Conservation (phyloP, 2,329 filamentous ascomycete species). For the Verticillium alfalfae region DNA sequence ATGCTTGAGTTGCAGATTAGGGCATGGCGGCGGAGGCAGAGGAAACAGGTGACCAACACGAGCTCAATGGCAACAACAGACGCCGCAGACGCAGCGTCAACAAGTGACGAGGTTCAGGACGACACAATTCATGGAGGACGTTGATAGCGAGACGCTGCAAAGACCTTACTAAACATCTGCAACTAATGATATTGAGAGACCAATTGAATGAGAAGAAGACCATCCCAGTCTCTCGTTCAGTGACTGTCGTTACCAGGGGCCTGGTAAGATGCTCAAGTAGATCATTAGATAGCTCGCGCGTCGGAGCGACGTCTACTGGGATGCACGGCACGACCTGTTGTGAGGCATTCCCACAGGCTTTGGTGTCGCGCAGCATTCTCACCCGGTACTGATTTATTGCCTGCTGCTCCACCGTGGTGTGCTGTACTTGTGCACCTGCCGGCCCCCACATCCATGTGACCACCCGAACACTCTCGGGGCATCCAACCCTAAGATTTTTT, state of each 20-base stretch:
- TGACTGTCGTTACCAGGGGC: neutral
- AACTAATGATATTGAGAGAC: too few species aligned
- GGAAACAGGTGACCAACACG: neutral
- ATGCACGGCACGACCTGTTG: too few species aligned
- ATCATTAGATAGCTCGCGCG: neutral
- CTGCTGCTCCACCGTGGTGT: neutral
- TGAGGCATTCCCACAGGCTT: neutral
- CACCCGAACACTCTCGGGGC: neutral
- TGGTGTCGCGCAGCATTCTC: neutral
- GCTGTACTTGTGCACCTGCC: neutral
- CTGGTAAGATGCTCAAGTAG: neutral
- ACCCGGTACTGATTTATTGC: neutral
- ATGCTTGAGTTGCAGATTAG: slow-evolving; percentile 29
- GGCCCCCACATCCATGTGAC: neutral
- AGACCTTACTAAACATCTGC: too few species aligned
- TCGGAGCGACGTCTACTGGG: neutral
- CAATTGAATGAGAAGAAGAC: too few species aligned
- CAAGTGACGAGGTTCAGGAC: neutral
- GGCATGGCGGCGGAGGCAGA: slow-evolving; percentile 21
- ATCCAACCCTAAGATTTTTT: neutral
- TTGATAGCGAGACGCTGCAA: neutral
- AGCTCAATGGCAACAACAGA: neutral
- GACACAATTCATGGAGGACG: neutral
- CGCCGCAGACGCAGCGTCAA: neutral
- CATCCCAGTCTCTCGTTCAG: too few species aligned